These are phyloP conservation scores for Phlegmacium glaucopus DNA, from an alignment of 768 basidiomycete species.

Conservation along the genomic window DNA sequence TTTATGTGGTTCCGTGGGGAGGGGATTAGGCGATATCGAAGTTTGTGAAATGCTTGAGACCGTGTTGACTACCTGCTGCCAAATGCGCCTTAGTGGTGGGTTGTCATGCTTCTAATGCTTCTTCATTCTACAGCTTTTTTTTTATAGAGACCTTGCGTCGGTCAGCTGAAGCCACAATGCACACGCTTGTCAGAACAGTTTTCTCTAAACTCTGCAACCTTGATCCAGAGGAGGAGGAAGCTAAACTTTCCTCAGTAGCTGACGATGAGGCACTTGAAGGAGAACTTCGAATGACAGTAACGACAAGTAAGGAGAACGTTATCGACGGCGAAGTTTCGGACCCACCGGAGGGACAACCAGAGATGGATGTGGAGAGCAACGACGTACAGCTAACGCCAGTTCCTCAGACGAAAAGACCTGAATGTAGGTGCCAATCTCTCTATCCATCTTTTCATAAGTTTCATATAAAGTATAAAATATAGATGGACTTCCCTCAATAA, in stretches of 20 bases:
- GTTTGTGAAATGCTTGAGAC: slow-evolving; percentile 99
- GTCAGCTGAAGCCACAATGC: slow-evolving; percentile 87
- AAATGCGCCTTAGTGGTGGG: slow-evolving; percentile 92
- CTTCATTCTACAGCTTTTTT: slow-evolving; percentile 8
- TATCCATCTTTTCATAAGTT: background rate
- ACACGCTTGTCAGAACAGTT: slow-evolving; percentile 77
- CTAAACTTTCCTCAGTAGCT: slow-evolving; percentile 48
- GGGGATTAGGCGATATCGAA: slow-evolving; percentile 83
- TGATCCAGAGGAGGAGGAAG: slow-evolving; percentile 66
- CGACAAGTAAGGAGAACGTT: slow-evolving; percentile 28
- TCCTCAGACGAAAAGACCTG: slow-evolving; percentile 30
- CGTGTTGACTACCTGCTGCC: slow-evolving; percentile 93
- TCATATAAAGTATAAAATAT: slow-evolving; percentile 12
- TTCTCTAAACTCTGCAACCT: slow-evolving; percentile 71
- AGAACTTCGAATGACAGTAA: slow-evolving; percentile 62
- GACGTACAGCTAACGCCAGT: slow-evolving; percentile 17
- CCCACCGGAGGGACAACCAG: slow-evolving; percentile 10
- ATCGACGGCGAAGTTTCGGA: slow-evolving; percentile 12
- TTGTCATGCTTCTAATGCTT: background rate
- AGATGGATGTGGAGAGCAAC: slow-evolving; percentile 2
- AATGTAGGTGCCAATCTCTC: slow-evolving; percentile 33
- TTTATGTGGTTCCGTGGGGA: slow-evolving; percentile 66
- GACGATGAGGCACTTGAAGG: slow-evolving; percentile 48
- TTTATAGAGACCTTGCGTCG: slow-evolving; percentile 84
- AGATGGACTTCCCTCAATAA: slow-evolving; percentile 90